Evolutionary conservation across 768 basidiomycete genomes (phyloP).

Genomic region (Cubamyces sp.): DNA sequence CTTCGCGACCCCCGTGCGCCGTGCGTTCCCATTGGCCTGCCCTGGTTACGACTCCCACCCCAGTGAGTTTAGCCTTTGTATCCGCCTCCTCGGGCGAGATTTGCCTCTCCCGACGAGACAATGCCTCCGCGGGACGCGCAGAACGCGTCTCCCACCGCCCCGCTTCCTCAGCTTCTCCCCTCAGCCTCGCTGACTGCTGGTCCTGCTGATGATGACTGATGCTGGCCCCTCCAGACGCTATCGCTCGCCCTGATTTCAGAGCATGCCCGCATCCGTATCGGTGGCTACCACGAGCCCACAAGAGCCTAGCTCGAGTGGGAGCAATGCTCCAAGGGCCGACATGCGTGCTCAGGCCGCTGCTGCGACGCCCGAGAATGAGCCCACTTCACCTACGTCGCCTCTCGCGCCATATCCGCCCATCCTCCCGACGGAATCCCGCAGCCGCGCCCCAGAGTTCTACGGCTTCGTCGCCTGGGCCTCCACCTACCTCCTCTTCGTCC

Average conservation of each 20-base stretch:
- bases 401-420: conserved; percentile 47
- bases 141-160: not conserved
- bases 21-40: conserved; percentile 12
- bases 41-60: conserved; percentile 21
- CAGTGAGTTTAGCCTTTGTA: conserved; percentile 30
- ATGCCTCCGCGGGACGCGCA: conserved; percentile 22
- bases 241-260: not conserved
- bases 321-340: not conserved
- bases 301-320: not conserved
- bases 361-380: conserved; percentile 26
- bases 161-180: conserved; percentile 7
- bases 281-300: not conserved
- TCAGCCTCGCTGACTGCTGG: not conserved
- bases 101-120: conserved; percentile 11
- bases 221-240: not conserved
- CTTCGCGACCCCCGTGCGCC: not conserved
- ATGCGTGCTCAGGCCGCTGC: not conserved
- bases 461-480: conserved; percentile 89
- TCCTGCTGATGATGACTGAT: conserved; percentile 17
- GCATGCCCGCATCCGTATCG: not conserved
- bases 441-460: conserved; percentile 83
- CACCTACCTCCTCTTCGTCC: conserved; percentile 67
- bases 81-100: conserved; percentile 20
- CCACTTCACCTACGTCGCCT: conserved; percentile 50
- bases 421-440: conserved; percentile 51